Evolutionary conservation across 441 rosid genomes (phyloP).

Genomic region (Flueggea neowawraea): DNA sequence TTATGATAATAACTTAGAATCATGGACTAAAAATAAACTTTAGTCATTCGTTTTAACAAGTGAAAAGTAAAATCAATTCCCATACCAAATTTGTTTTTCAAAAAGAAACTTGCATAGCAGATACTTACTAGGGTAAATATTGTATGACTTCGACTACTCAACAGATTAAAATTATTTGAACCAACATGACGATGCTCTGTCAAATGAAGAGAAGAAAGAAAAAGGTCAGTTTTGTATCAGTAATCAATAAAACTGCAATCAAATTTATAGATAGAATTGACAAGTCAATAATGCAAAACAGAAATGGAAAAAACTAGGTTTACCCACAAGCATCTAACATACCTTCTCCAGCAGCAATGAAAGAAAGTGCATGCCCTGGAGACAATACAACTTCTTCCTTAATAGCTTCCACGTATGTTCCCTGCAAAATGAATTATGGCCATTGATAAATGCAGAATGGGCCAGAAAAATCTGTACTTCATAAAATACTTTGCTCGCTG

Average conservation of each 20-base stretch:
- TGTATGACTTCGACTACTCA: slow-evolving; percentile 99
- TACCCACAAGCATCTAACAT: neutral
- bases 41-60: neutral
- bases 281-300: slow-evolving; percentile 1
- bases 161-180: slow-evolving; percentile 94
- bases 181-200: slow-evolving; percentile 99
- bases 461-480: too few species aligned
- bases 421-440: slow-evolving; percentile 40
- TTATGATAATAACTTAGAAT: too few species aligned
- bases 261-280: slow-evolving; percentile 10
- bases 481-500: too few species aligned
- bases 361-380: slow-evolving; percentile 98
- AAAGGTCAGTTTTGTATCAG: slow-evolving; percentile 1
- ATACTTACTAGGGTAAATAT: slow-evolving; percentile 83
- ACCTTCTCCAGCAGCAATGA: slow-evolving; percentile 99
- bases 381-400: slow-evolving; percentile 99
- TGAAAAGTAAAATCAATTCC: neutral
- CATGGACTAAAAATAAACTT: neutral
- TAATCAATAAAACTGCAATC: slow-evolving; percentile 6
- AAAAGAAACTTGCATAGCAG: neutral
- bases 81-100: neutral
- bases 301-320: slow-evolving; percentile 5
- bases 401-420: slow-evolving; percentile 98
- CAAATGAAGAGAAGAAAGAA: slow-evolving; percentile 2
- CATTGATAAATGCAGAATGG: neutral